phyloP scores from a whole-genome alignment of 306 rosid genomes.

The Sphenostylis stenocarpa region DNA sequence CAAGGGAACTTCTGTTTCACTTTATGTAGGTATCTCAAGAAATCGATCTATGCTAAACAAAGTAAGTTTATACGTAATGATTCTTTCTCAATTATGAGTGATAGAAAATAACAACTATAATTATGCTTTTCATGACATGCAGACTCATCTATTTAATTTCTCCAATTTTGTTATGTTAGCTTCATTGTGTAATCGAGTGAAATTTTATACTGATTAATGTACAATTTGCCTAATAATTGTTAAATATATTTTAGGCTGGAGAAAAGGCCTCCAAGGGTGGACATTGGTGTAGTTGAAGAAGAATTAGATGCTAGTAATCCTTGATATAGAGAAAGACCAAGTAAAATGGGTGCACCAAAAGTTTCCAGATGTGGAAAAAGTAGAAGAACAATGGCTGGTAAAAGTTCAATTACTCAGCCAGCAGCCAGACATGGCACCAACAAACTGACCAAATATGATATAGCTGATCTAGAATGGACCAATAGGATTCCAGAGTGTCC shows the following conservation, averaged over 20 bases:
- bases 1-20: background rate
- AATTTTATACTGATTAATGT: background rate
- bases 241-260: background rate
- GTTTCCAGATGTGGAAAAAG: background rate
- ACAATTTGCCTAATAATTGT: background rate
- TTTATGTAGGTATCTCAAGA: background rate
- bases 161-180: background rate
- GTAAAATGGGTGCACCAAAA: slow-evolving; percentile 12
- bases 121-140: background rate
- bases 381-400: background rate
- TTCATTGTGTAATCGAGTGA: background rate
- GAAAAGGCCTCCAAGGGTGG: slow-evolving; percentile 9
- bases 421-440: background rate
- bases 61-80: background rate
- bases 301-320: background rate
- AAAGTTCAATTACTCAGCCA: background rate
- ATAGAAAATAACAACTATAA: background rate
- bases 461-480: slow-evolving; percentile 33
- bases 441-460: slow-evolving; percentile 16
- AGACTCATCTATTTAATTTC: background rate
- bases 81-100: background rate
- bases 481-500: slow-evolving; percentile 40
- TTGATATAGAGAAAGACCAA: background rate
- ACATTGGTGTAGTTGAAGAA: background rate
- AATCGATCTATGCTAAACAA: background rate